Evolutionary conservation across 371 early-diverging fungal genomes (phyloP), one percentile per base, ranked within the genome.

Genomic region (Mortierella sp.): DNA sequence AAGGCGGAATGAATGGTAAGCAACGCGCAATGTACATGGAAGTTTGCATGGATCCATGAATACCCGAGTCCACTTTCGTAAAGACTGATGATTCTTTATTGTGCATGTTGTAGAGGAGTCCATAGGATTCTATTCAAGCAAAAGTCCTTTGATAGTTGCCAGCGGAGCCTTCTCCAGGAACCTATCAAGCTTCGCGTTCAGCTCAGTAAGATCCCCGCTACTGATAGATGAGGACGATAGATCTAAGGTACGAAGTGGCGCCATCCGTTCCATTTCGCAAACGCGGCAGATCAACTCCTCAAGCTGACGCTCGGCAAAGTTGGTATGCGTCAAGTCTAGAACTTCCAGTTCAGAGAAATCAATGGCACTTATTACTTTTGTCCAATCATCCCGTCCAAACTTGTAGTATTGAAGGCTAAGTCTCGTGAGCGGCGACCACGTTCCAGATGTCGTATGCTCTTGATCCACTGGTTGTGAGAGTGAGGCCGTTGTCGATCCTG

Each of bases 301-400:
- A 21, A 56, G 14, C 14, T 56, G 31, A 3, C 46, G 31, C 17
- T 45, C 2, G 2, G 28, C 46, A 46, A 56, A 56, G 39, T 45
- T 56, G n/a, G 59, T 40, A 5, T n/a, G 19, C 17, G 40, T 37
- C 28, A 59, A 41, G 29, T 40, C 50, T 19, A 59, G 50, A 13
- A 47, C 10, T 12, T 50, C 43, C 2, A 59, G n/a, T 5, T 5
- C 14, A 0, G 59, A 49, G 28, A 50, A 48, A 28, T 59, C 59
- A 2, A 59, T 10, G 8, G 41, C 50, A 2, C 27, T 14, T 7
- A 50, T 50, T 25, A 59, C 21, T n/a, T 21, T 12, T 16, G 13
- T 24, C 59, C 59, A 59, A 0, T 37, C 43, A 3, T 39, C 40
- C 21, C 3, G 5, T 8, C 25, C 19, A 24, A 54, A 25, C 13